Evolutionary conservation across 169 alveolate species (phyloP).

Genomic region (Babesia ovis): DNA sequence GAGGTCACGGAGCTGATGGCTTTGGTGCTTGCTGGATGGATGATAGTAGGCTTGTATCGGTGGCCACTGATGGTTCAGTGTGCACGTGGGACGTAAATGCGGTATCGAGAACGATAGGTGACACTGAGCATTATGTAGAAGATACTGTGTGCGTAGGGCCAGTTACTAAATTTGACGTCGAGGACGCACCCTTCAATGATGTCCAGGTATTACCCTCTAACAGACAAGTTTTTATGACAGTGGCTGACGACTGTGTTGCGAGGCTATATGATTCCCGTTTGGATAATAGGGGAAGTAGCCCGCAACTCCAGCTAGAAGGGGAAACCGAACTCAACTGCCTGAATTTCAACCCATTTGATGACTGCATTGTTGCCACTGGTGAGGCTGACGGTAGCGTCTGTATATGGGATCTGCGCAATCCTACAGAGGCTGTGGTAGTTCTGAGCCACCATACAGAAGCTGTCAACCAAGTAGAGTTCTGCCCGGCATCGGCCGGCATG

Average conservation of each 20-base stretch:
- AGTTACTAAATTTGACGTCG: slow-evolving; percentile 6
- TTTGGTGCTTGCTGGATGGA: slow-evolving; percentile 89
- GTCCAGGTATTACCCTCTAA: slow-evolving; percentile 12
- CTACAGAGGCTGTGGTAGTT: slow-evolving; percentile 41
- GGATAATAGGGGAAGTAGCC: slow-evolving; percentile 44
- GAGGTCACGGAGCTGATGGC: slow-evolving; percentile 91
- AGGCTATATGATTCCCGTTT: slow-evolving; percentile 47
- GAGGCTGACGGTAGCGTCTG: slow-evolving; percentile 65
- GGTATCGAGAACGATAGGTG: background rate
- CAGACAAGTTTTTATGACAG: slow-evolving; percentile 8
- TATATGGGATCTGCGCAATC: slow-evolving; percentile 71
- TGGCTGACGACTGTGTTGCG: slow-evolving; percentile 49
- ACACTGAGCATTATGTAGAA: slow-evolving; percentile 14
- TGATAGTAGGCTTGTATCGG: slow-evolving; percentile 79
- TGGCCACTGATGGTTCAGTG: slow-evolving; percentile 88
- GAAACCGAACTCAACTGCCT: slow-evolving; percentile 61
- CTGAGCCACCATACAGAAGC: slow-evolving; percentile 72
- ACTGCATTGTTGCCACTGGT: slow-evolving; percentile 61
- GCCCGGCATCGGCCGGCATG: slow-evolving; percentile 71
- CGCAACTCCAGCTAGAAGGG: slow-evolving; percentile 40
- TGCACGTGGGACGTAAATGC: slow-evolving; percentile 89
- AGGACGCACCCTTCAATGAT: slow-evolving; percentile 42
- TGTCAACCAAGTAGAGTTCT: slow-evolving; percentile 70
- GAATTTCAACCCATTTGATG: slow-evolving; percentile 66
- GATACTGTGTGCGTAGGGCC: slow-evolving; percentile 27